phyloP scores from a whole-genome alignment of 768 basidiomycete genomes.

The Russula sp. region DNA sequence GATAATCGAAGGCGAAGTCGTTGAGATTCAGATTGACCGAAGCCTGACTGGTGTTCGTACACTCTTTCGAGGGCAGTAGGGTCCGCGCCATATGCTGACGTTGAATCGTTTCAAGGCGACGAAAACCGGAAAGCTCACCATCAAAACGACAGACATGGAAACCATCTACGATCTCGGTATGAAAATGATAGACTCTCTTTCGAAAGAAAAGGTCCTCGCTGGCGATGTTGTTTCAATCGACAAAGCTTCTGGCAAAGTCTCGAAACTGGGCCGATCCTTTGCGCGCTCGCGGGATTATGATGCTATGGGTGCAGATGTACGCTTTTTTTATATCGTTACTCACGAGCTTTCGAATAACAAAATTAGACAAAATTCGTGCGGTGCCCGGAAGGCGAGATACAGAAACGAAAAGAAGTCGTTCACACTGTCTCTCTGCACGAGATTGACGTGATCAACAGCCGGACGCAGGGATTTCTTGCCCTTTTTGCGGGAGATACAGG shows the following conservation, averaged over 20 bases:
- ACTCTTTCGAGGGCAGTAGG: neutral
- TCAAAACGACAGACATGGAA: constrained; percentile 99
- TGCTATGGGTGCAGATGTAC: constrained; percentile 97
- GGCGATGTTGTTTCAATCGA: constrained; percentile 97
- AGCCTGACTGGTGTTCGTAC: constrained; percentile 85
- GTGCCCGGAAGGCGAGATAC: constrained; percentile 96
- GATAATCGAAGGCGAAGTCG: constrained; percentile 95
- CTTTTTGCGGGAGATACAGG: constrained; percentile 95
- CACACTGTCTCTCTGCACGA: constrained; percentile 98
- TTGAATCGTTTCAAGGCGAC: constrained; percentile 57
- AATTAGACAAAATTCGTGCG: constrained; percentile 95
- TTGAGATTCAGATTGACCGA: constrained; percentile 97
- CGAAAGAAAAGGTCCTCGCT: constrained; percentile 93
- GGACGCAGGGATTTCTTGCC: constrained; percentile 97
- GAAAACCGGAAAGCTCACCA: constrained; percentile 94
- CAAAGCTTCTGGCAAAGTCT: constrained; percentile 94
- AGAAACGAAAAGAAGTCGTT: constrained; percentile 94
- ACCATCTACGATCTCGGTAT: constrained; percentile 97
- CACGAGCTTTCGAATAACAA: neutral
- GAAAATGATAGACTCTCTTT: constrained; percentile 98
- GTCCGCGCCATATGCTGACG: neutral
- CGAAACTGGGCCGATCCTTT: constrained; percentile 93
- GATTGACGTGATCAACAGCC: constrained; percentile 98
- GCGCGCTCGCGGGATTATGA: constrained; percentile 98
- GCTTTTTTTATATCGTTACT: constrained; percentile 30